phyloP scores from a whole-genome alignment of 1,284 basidiomycete genomes.

The Termitomyces sp. region DNA sequence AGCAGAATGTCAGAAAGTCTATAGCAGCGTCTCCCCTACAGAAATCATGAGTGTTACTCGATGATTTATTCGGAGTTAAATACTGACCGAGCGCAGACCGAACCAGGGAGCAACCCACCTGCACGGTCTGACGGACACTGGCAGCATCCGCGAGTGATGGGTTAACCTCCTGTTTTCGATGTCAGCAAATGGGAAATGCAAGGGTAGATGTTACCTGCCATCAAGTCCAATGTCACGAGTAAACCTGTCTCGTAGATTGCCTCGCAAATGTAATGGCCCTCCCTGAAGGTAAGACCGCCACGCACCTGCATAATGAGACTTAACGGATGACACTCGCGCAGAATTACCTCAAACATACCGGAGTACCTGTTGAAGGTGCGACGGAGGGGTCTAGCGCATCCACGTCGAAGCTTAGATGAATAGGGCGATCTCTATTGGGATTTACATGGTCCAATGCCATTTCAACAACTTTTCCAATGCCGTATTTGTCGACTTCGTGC shows the following conservation, averaged over 20 bases:
- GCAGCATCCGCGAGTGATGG: slow-evolving; percentile 76
- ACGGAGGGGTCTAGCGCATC: slow-evolving; percentile 93
- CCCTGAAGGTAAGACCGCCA: slow-evolving; percentile 94
- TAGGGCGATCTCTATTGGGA: slow-evolving; percentile 75
- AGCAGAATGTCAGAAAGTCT: slow-evolving; percentile 8
- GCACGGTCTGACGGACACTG: slow-evolving; percentile 83
- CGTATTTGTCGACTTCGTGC: slow-evolving; percentile 97
- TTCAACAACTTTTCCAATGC: slow-evolving; percentile 92
- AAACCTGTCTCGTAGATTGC: slow-evolving; percentile 90
- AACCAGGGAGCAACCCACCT: slow-evolving; percentile 90
- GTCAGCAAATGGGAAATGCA: slow-evolving; percentile 5
- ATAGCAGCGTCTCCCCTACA: slow-evolving; percentile 37
- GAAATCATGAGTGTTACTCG: not conserved
- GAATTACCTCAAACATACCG: slow-evolving; percentile 42
- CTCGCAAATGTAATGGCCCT: slow-evolving; percentile 97
- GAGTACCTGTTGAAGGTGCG: slow-evolving; percentile 93
- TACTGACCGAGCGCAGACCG: slow-evolving; percentile 82
- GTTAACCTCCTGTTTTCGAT: slow-evolving; percentile 84
- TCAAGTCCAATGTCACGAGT: slow-evolving; percentile 87
- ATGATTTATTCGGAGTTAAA: not conserved
- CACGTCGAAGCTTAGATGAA: slow-evolving; percentile 96
- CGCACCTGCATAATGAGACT: slow-evolving; percentile 53
- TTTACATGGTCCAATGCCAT: slow-evolving; percentile 95
- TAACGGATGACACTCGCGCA: not conserved
- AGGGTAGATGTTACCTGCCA: slow-evolving; percentile 49